Evolutionary conservation across 257 asterid genomes (phyloP).

Genomic region (Solanum tarapatanum): DNA sequence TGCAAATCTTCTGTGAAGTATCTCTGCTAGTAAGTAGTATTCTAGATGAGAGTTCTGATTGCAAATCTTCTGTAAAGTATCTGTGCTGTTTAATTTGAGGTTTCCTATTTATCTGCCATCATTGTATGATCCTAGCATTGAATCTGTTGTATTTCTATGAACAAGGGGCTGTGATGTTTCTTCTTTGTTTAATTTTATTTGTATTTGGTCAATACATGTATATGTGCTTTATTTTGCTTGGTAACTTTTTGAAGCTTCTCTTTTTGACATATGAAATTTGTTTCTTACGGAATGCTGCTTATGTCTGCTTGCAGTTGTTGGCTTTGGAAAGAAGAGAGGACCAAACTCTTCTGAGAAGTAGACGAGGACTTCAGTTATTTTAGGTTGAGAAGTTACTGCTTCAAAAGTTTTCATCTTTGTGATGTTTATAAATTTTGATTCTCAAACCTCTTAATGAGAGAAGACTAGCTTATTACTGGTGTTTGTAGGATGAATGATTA

Average conservation of each 20-base stretch:
- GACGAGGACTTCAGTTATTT: not conserved
- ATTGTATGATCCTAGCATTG: not conserved
- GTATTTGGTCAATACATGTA: not conserved
- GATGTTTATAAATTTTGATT: conserved; percentile 4
- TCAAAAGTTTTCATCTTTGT: not conserved
- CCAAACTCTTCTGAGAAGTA: conserved; percentile 82
- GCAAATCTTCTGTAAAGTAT: not conserved
- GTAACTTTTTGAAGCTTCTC: not conserved
- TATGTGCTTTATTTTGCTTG: not conserved
- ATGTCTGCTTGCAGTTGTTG: conserved; percentile 54
- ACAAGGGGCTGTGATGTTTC: not conserved
- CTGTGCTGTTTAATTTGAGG: not conserved
- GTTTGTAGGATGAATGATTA: not conserved
- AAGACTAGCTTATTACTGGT: not conserved
- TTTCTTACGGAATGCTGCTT: not conserved
- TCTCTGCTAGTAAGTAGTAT: not conserved
- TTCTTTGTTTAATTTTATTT: not conserved
- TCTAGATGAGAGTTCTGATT: not conserved
- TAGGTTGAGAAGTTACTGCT: conserved; percentile 5
- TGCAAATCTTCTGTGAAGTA: not conserved
- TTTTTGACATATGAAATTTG: not conserved
- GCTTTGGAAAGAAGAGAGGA: conserved; percentile 81
- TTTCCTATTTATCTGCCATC: not conserved
- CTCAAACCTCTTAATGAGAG: not conserved
- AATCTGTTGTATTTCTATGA: not conserved